A percentile compares a stretch with the other conserved stretches of the same genome.
Evolutionary conservation across 2,329 filamentous ascomycete genomes (phyloP).

Genomic region (Truncatella angustata): DNA sequence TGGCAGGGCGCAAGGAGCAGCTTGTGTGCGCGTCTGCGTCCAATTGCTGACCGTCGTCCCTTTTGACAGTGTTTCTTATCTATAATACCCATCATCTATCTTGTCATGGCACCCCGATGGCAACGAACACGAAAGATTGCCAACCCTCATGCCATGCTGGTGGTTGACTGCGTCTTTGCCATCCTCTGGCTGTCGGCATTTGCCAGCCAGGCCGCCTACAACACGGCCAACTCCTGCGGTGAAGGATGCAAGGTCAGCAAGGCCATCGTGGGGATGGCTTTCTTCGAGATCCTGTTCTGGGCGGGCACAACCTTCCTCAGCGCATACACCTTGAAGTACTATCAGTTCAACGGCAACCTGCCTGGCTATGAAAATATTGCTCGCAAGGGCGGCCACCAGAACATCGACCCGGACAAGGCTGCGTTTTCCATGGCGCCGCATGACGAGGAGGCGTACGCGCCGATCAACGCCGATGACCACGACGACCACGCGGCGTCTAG

Average conservation of each 20-base stretch:
- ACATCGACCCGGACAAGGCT: slow-evolving; percentile 68
- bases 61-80: slow-evolving; percentile 59
- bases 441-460: slow-evolving; percentile 64
- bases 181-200: slow-evolving; percentile 68
- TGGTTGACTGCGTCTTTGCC: slow-evolving; percentile 55
- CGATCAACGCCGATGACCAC: slow-evolving; percentile 56
- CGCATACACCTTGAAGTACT: slow-evolving; percentile 60
- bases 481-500: slow-evolving; percentile 34
- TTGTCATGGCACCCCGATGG: slow-evolving; percentile 64
- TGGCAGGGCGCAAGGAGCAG: background rate
- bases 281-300: slow-evolving; percentile 61
- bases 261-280: slow-evolving; percentile 59
- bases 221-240: slow-evolving; percentile 54
- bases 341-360: slow-evolving; percentile 58
- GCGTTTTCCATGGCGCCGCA: slow-evolving; percentile 67
- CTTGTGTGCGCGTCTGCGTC: too few relatives aligned
- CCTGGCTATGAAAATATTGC: slow-evolving; percentile 57
- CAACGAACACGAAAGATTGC: slow-evolving; percentile 60
- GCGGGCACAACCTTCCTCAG: slow-evolving; percentile 52
- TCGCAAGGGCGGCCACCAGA: slow-evolving; percentile 32
- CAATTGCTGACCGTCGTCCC: slow-evolving; percentile 10
- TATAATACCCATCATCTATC: slow-evolving; percentile 62
- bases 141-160: slow-evolving; percentile 60
- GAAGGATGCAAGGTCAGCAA: slow-evolving; percentile 60
- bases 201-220: slow-evolving; percentile 63